phyloP scores from a whole-genome alignment of 2,329 filamentous ascomycete species.

The Trichoderma atrobrunneum region DNA sequence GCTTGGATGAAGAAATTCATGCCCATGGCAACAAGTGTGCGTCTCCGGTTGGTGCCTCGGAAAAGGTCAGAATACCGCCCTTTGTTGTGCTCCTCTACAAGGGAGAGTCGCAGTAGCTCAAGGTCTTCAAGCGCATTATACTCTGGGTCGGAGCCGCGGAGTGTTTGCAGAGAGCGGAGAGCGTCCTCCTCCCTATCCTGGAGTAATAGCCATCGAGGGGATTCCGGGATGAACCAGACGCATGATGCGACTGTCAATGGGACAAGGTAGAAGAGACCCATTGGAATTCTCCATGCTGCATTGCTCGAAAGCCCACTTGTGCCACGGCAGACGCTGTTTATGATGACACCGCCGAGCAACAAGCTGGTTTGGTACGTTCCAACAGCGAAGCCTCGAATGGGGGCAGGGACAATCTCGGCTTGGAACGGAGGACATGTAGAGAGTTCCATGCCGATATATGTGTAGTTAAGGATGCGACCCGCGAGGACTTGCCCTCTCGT shows the following conservation, averaged over 20 bases:
- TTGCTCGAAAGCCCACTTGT: conserved; percentile 4
- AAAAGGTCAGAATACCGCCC: neutral
- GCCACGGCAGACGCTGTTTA: conserved; percentile 9
- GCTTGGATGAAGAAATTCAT: conserved; percentile 13
- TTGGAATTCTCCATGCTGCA: conserved; percentile 9
- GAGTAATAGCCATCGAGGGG: neutral
- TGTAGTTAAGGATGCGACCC: conserved; percentile 7
- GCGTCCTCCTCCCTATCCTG: conserved; percentile 9
- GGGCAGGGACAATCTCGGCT: conserved; percentile 4
- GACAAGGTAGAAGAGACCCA: conserved; percentile 3
- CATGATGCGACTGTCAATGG: conserved; percentile 4
- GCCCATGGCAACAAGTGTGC: conserved; percentile 7
- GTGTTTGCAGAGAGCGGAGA: neutral
- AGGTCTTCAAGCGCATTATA: conserved; percentile 4
- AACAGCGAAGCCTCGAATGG: conserved; percentile 8
- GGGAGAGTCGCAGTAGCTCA: neutral
- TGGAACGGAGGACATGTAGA: conserved; percentile 10
- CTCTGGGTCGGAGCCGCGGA: neutral
- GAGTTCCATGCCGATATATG: conserved; percentile 10
- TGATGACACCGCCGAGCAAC: conserved; percentile 1
- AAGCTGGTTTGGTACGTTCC: conserved; percentile 7
- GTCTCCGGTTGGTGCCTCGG: neutral
- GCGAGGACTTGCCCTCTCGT: conserved; percentile 9
- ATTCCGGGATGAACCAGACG: conserved; percentile 11
- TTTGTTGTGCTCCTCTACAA: neutral